Evolutionary conservation across 2,329 filamentous ascomycete genomes (phyloP).

Genomic region (Diaporthe humulicola): DNA sequence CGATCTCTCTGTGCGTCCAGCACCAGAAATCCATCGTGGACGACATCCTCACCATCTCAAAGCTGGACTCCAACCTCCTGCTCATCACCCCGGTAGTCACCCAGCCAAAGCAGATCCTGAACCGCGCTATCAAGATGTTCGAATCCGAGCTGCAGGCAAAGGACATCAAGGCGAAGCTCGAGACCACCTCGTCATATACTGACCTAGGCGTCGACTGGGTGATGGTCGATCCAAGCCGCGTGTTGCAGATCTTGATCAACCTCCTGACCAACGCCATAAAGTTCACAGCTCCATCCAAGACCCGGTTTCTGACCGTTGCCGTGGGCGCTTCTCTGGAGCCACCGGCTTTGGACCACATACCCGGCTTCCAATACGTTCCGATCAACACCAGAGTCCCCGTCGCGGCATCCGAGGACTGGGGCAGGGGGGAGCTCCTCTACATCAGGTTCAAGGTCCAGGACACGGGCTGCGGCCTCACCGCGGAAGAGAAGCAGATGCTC

Average conservation of each 20-base stretch:
- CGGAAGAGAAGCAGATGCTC: slow-evolving; percentile 73
- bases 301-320: slow-evolving; percentile 60
- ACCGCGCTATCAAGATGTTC: slow-evolving; percentile 69
- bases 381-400: slow-evolving; percentile 42
- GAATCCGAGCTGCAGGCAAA: slow-evolving; percentile 69
- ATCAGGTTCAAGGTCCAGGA: slow-evolving; percentile 70
- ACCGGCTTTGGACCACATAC: slow-evolving; percentile 45
- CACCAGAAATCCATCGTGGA: slow-evolving; percentile 68
- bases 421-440: slow-evolving; percentile 51
- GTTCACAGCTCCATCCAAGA: slow-evolving; percentile 59
- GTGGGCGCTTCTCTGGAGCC: slow-evolving; percentile 60
- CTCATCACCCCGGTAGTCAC: slow-evolving; percentile 68
- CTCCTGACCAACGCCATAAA: slow-evolving; percentile 73
- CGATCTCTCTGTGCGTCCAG: slow-evolving; percentile 67
- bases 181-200: slow-evolving; percentile 62
- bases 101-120: slow-evolving; percentile 65
- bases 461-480: slow-evolving; percentile 73
- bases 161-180: slow-evolving; percentile 64
- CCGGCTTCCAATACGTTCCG: slow-evolving; percentile 50
- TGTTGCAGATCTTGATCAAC: slow-evolving; percentile 72
- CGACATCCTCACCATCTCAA: slow-evolving; percentile 62
- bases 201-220: slow-evolving; percentile 66
- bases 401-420: slow-evolving; percentile 48
- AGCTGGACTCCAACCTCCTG: slow-evolving; percentile 68
- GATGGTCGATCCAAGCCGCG: slow-evolving; percentile 67